Evolutionary conservation across 345 rosid genomes (phyloP).

Genomic region (Aethionema arabicum): DNA sequence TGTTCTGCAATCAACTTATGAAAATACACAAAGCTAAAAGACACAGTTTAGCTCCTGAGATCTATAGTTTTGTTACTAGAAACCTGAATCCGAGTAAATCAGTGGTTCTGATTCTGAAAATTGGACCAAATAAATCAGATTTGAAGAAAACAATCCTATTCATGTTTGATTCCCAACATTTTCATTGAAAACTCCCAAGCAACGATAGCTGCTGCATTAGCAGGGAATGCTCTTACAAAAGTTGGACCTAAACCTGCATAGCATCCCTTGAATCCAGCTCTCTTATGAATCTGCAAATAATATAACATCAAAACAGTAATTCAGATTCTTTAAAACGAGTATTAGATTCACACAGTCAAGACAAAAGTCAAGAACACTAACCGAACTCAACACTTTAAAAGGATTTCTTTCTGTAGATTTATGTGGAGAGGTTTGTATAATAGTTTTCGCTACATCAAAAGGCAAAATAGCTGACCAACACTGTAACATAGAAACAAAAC

Average conservation of each 20-base stretch:
- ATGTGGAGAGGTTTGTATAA: slow-evolving; percentile 78
- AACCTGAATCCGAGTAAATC: slow-evolving; percentile 14
- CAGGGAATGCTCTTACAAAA: slow-evolving; percentile 84
- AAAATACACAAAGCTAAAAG: neutral
- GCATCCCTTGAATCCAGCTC: slow-evolving; percentile 83
- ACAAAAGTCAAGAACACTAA: slow-evolving; percentile 35
- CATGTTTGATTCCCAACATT: slow-evolving; percentile 60
- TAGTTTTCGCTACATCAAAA: slow-evolving; percentile 86
- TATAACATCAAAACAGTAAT: slow-evolving; percentile 9
- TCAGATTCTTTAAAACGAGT: neutral
- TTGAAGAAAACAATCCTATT: slow-evolving; percentile 28
- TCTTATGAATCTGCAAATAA: slow-evolving; percentile 57
- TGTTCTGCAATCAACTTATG: slow-evolving; percentile 19
- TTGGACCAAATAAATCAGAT: slow-evolving; percentile 7
- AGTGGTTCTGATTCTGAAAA: slow-evolving; percentile 18
- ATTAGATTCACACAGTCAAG: slow-evolving; percentile 21
- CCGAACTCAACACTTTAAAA: slow-evolving; percentile 64
- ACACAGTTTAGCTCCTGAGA: slow-evolving; percentile 9
- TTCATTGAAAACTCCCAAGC: slow-evolving; percentile 93
- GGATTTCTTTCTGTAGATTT: slow-evolving; percentile 62
- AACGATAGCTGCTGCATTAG: slow-evolving; percentile 95
- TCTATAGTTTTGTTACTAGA: slow-evolving; percentile 17
- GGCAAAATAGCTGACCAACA: slow-evolving; percentile 87
- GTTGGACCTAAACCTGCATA: slow-evolving; percentile 90
- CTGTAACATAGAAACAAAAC: slow-evolving; percentile 38